Evolutionary conservation across 2,329 filamentous ascomycete genomes (phyloP), one percentile per base, ranked within the genome.

Genomic region (Trichothecium roseum): DNA sequence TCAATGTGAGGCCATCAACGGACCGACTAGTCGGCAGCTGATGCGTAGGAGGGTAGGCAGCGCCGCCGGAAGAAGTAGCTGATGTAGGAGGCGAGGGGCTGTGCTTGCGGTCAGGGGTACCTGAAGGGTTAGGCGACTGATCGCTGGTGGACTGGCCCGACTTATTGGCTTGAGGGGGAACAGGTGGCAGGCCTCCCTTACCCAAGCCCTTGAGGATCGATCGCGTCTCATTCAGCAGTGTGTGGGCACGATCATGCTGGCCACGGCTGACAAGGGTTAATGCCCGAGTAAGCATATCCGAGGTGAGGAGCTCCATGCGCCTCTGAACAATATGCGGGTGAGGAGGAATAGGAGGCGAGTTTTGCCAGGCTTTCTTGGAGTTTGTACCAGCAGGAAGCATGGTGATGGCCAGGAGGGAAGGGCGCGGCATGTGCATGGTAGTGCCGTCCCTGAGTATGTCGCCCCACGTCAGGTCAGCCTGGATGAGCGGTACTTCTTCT

Each of bases 241-340:
- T 93, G 47, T 94, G 84, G 1, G 88, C 91, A 26, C 88, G 82
- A 51, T 98, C 91, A 54, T 95, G 85, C 59, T 96, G 89, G 24
- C 85, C 86, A 27, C 87, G 78, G 40, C 85, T 85, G 15, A 96
- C 88, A 15, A 98, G 72, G 0, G 87, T 94, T 41, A 98, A 65
- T 12, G 91, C 88, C 39, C 91, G 74, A 7, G 86, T 94, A 43
- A 98, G 73, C 91, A 98, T 98, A 55, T 98, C 91, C 2, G 89
- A 96, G 3, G 91, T 96, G 36, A 98, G 72, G 20, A 98, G 69
- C 59, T 98, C 91, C 91, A 98, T 98, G 31, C 91, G 82, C 28
- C 91, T 77, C 61, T 98, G 91, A 6, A 98, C 89, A 40, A 98
- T 87, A 42, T 81, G 85, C 4, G 91, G 88, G 53, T 96, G 91